A percentile compares a stretch with the other conserved stretches of the same genome.
Evolutionary conservation across 2,329 filamentous ascomycete species (phyloP).

Genomic region (Dothiorella sarmentorum): DNA sequence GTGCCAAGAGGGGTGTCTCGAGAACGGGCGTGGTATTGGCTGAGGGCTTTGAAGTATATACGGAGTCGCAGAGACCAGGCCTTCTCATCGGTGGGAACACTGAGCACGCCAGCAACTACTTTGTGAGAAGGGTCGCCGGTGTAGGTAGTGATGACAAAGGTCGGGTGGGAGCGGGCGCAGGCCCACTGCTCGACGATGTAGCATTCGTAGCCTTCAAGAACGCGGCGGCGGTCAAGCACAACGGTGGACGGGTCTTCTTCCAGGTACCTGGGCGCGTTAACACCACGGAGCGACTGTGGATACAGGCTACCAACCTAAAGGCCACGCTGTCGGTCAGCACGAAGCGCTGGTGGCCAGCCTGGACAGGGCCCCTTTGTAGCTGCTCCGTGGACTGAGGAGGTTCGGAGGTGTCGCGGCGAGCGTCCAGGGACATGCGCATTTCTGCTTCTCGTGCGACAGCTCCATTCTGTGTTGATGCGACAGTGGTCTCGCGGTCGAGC

Average conservation of each 20-base stretch:
- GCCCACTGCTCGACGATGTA: constrained; percentile 98
- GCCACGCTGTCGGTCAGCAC: constrained; percentile 66
- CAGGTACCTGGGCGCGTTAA: constrained; percentile 54
- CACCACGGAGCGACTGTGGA: background rate
- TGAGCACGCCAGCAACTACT: constrained; percentile 75
- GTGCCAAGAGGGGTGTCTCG: constrained; percentile 79
- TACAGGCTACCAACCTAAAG: constrained; percentile 43
- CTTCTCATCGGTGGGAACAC: constrained; percentile 74
- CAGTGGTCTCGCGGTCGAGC: background rate
- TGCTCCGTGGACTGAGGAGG: background rate
- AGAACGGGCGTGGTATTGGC: constrained; percentile 78
- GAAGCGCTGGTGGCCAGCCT: constrained; percentile 51
- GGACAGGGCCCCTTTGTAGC: constrained; percentile 22
- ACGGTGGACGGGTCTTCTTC: constrained; percentile 77
- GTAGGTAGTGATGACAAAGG: constrained; percentile 87
- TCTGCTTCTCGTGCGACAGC: background rate
- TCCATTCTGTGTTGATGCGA: background rate
- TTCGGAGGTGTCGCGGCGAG: background rate
- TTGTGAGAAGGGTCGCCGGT: constrained; percentile 79
- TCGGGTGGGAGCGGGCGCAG: constrained; percentile 84
- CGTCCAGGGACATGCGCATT: background rate
- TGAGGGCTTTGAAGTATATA: constrained; percentile 81
- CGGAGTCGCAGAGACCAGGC: constrained; percentile 76
- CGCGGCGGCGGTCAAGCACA: constrained; percentile 67
- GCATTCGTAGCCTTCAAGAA: constrained; percentile 80